A percentile compares a stretch with the other conserved stretches of the same genome.
phyloP scores from a whole-genome alignment of 805 yeast species.

The Wickerhamiella hasegawae region DNA sequence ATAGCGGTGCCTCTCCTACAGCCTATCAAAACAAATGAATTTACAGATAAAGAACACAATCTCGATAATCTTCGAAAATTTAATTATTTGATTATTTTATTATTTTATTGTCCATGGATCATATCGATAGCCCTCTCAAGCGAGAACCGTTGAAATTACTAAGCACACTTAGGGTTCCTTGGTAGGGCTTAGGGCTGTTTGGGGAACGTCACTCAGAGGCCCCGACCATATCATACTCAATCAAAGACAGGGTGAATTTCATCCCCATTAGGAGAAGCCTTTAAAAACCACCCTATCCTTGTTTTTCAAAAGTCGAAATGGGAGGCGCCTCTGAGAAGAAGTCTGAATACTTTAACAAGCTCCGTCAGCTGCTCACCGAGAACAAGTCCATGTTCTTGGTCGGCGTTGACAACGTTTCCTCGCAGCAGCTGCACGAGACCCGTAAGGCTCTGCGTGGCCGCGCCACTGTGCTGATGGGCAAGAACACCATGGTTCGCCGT shows the following conservation, averaged over 20 bases:
- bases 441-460: slow-evolving; percentile 92
- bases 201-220: background rate
- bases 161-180: too few relatives aligned
- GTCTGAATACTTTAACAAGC: slow-evolving; percentile 85
- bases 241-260: background rate
- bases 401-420: slow-evolving; percentile 99
- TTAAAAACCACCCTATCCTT: slow-evolving; percentile 26
- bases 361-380: slow-evolving; percentile 88
- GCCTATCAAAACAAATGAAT: too few relatives aligned
- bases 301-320: slow-evolving; percentile 68
- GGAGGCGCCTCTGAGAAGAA: slow-evolving; percentile 99
- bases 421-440: slow-evolving; percentile 99
- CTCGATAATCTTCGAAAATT: too few relatives aligned
- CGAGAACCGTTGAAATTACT: too few relatives aligned
- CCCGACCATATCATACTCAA: background rate
- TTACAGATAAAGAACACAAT: too few relatives aligned
- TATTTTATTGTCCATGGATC: too few relatives aligned
- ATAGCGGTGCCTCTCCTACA: too few relatives aligned
- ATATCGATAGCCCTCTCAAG: too few relatives aligned
- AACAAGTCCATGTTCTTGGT: slow-evolving; percentile 97
- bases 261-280: slow-evolving; percentile 12
- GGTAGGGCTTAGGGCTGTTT: background rate
- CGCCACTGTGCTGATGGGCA: slow-evolving; percentile 97
- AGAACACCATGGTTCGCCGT: slow-evolving; percentile 99
- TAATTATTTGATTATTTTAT: too few relatives aligned